Evolutionary conservation across 108 stramenopile genomes (phyloP).

Genomic region (Aurantiochytrium sp.): DNA sequence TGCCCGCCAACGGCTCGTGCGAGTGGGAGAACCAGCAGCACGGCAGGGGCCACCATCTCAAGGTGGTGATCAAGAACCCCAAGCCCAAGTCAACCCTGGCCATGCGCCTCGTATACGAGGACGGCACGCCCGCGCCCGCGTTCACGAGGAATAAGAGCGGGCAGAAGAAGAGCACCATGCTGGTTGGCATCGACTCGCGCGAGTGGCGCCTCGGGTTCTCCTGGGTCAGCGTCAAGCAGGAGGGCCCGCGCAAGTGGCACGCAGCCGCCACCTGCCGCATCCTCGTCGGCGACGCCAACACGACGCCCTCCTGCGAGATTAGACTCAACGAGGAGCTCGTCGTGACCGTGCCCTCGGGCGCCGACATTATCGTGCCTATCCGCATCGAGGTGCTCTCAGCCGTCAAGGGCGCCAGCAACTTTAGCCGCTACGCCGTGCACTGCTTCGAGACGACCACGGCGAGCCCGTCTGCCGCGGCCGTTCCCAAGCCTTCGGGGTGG

Average conservation of each 20-base stretch:
- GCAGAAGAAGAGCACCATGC: neutral
- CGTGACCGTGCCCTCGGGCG: neutral
- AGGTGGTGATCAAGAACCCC: neutral
- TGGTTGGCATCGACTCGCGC: constrained; percentile 20
- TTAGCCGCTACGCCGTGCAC: constrained; percentile 10
- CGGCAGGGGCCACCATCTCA: neutral
- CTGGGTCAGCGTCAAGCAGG: neutral
- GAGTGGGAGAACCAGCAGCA: constrained; percentile 31
- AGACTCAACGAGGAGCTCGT: neutral
- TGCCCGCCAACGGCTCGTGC: neutral
- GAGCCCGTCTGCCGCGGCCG: neutral
- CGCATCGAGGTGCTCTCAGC: constrained; percentile 29
- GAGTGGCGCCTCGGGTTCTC: neutral
- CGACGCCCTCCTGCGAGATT: neutral
- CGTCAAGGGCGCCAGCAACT: constrained; percentile 16
- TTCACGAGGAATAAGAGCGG: neutral
- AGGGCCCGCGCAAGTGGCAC: constrained; percentile 24
- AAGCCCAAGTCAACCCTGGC: neutral
- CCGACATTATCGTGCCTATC: constrained; percentile 5
- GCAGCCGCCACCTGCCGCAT: neutral
- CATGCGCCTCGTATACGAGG: neutral
- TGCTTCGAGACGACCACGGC: neutral
- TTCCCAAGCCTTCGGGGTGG: neutral
- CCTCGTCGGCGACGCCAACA: neutral
- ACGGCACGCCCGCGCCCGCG: constrained; percentile 13